Evolutionary conservation across 495 filamentous ascomycete species (phyloP), one percentile per base, ranked within the genome.

Genomic region (Amniculicola lignicola): DNA sequence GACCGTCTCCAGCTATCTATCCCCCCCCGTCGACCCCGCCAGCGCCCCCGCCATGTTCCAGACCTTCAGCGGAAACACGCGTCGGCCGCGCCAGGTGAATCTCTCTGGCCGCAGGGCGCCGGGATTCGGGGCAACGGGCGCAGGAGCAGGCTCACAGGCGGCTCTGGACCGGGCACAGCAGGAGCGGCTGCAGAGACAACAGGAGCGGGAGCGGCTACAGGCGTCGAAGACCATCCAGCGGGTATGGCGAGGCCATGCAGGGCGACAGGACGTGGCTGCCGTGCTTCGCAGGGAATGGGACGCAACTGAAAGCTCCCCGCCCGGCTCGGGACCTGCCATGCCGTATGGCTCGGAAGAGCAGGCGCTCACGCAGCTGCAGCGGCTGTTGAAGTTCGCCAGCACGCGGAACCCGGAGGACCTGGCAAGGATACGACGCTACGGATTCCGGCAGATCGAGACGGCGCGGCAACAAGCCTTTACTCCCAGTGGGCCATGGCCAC

Each of bases 21-120:
- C 38, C 16, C 38, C 10, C 38, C 10, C 6, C 38, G 38, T 18
- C 38, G 38, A 18, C 10, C 46, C 28, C 14, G 14, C 11, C 33
- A 16, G 5, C 5, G 29, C 42, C 41, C 14, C 54, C 29, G 19
- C 58, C 51, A 97, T 97, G 92, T 95, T 92, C 70, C 83, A 84
- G 51, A 86, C 84, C 33, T 98, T 98, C 72, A 92, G 87, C 23
- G 93, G 93, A 51, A 88, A 69, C 74, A 86, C 90, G 62, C 83
- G 90, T 61, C 86, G 85, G 51, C 85, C 84, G 44, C 86, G 93
- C 47, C 88, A 95, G 68, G 89, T 98, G 60, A 95, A 98, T 70
- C 85, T 98, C 53, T 92, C 89, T 45, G 94, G 91, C 61, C 87
- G 91, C 57, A 81, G 82, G 63, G 75, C 70, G 50, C 89, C 93